phyloP scores from a whole-genome alignment of 2,329 filamentous ascomycete species.

The Diaporthe vexans region DNA sequence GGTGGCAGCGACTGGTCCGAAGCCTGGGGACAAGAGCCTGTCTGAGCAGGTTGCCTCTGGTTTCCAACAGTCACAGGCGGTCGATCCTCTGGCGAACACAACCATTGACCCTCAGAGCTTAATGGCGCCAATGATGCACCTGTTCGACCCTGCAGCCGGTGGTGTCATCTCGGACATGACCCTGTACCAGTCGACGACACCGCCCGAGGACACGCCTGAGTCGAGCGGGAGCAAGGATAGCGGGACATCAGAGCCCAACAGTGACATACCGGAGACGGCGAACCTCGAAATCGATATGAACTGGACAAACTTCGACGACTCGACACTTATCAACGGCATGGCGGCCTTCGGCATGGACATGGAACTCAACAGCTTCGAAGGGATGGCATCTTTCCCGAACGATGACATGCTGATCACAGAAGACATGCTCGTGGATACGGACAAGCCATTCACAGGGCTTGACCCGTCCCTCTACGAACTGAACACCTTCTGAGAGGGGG shows the following conservation, averaged over 20 bases:
- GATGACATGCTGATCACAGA: slow-evolving; percentile 43
- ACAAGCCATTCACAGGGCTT: slow-evolving; percentile 64
- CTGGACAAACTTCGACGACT: slow-evolving; percentile 59
- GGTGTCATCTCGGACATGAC: slow-evolving; percentile 67
- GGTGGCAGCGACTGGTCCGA: slow-evolving; percentile 44
- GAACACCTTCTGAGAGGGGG: slow-evolving; percentile 44
- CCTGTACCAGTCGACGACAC: slow-evolving; percentile 68
- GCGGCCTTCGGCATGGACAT: slow-evolving; percentile 44
- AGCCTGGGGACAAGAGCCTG: slow-evolving; percentile 43
- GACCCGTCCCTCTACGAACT: slow-evolving; percentile 62
- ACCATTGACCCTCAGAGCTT: slow-evolving; percentile 69
- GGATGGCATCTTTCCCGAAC: slow-evolving; percentile 41
- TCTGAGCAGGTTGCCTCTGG: slow-evolving; percentile 48
- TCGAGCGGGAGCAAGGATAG: slow-evolving; percentile 74
- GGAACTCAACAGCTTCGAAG: slow-evolving; percentile 56
- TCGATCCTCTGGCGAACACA: slow-evolving; percentile 56
- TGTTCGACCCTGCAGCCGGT: slow-evolving; percentile 57
- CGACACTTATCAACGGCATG: slow-evolving; percentile 54
- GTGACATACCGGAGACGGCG: slow-evolving; percentile 70
- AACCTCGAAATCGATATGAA: slow-evolving; percentile 66
- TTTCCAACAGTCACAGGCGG: slow-evolving; percentile 18
- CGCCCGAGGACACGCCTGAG: slow-evolving; percentile 73
- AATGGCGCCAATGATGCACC: slow-evolving; percentile 55
- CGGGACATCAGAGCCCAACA: slow-evolving; percentile 71
- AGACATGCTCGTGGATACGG: slow-evolving; percentile 56